Evolutionary conservation across 2,329 filamentous ascomycete species (phyloP).

Genomic region (Penicillium crustosum): DNA sequence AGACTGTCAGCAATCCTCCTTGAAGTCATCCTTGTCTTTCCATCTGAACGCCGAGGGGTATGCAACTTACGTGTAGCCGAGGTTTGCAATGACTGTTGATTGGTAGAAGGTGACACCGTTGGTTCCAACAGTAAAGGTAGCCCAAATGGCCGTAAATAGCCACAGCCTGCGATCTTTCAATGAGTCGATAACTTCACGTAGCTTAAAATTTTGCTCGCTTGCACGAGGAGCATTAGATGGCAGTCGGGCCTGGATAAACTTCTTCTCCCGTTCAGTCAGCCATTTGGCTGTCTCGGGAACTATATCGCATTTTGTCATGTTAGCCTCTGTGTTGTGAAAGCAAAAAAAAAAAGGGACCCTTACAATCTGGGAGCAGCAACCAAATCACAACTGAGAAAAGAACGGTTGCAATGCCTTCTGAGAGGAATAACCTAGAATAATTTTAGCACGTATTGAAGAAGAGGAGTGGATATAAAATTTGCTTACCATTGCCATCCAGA

Average conservation of each 20-base stretch:
- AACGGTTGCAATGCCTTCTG: conserved; percentile 25
- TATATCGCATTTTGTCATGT: conserved; percentile 15
- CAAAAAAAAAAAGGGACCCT: not conserved
- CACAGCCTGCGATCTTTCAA: conserved; percentile 46
- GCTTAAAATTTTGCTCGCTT: conserved; percentile 42
- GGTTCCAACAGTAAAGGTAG: conserved; percentile 49
- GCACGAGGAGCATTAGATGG: conserved; percentile 46
- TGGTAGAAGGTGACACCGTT: conserved; percentile 47
- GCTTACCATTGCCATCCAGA: conserved; percentile 31
- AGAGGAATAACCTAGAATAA: conserved; percentile 22
- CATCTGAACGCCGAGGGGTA: too few species aligned
- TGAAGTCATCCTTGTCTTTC: not conserved
- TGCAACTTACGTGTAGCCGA: conserved; percentile 43
- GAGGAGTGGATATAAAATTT: too few species aligned
- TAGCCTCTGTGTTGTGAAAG: not conserved
- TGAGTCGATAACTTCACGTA: conserved; percentile 40
- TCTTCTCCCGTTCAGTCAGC: conserved; percentile 49
- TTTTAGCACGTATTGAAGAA: not conserved
- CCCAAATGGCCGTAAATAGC: conserved; percentile 50
- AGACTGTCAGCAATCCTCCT: not conserved
- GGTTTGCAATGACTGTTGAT: conserved; percentile 43
- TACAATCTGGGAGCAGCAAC: conserved; percentile 53
- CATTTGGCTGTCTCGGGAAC: conserved; percentile 48
- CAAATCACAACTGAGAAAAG: conserved; percentile 20
- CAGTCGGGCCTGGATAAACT: conserved; percentile 50